These are phyloP conservation scores for Thermomucor indicae-seudaticae DNA, from an alignment of 371 early-diverging fungal species.

Conservation along the genomic window DNA sequence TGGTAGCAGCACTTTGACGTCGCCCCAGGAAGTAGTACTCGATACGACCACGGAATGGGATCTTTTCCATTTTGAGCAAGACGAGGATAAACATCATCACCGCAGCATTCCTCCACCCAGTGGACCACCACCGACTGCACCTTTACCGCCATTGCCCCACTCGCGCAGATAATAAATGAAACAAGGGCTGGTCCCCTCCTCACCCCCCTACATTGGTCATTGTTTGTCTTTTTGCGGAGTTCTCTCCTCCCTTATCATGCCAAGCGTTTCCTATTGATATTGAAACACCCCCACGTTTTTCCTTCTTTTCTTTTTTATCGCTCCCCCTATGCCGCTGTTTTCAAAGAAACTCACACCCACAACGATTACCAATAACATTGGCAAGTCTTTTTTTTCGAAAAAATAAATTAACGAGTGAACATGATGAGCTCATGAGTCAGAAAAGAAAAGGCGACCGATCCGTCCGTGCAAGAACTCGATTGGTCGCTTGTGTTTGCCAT, in stretches of 20 bases:
- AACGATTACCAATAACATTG: conserved; percentile 36
- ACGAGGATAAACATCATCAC: conserved; percentile 1
- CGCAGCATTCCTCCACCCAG: conserved; percentile 1
- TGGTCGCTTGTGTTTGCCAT: conserved; percentile 42
- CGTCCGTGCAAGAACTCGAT: conserved; percentile 26
- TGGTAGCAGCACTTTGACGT: no score
- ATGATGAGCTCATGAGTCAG: background rate
- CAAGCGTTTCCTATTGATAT: conserved; percentile 1
- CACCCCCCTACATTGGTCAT: background rate
- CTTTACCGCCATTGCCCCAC: conserved; percentile 7
- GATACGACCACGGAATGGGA: conserved; percentile 2
- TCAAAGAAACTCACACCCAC: conserved; percentile 42
- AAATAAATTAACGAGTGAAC: background rate
- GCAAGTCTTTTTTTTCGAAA: no score
- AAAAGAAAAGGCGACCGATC: conserved; percentile 29
- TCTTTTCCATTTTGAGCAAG: conserved; percentile 5
- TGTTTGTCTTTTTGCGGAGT: background rate
- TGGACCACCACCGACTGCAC: conserved; percentile 7
- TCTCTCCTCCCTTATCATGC: background rate
- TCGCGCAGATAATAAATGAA: background rate
- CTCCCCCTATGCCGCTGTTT: conserved; percentile 27
- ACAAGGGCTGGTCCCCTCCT: background rate
- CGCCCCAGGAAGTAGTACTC: no score
- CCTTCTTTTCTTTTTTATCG: background rate
- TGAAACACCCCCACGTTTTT: background rate